These are phyloP conservation scores for Fraxinus baroniana DNA, from an alignment of 305 asterid species.

Conservation along the genomic window DNA sequence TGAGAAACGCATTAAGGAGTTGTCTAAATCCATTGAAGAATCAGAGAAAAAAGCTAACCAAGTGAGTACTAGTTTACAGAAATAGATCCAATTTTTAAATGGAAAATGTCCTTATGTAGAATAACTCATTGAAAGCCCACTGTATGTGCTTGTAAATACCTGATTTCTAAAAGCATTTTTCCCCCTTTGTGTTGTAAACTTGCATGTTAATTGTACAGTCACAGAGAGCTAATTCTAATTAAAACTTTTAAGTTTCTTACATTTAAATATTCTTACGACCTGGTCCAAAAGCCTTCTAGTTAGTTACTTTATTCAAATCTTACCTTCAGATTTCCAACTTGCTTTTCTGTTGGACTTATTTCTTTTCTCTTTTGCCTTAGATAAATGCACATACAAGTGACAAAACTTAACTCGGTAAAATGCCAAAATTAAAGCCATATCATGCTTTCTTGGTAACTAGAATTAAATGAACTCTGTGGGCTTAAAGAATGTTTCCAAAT, in stretches of 20 bases:
- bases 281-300: background rate
- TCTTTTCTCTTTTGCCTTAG: background rate
- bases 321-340: background rate
- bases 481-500: background rate
- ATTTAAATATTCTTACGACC: background rate
- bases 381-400: background rate
- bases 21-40: conserved; percentile 84
- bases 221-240: background rate
- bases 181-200: background rate
- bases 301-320: background rate
- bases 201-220: background rate
- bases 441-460: conserved; percentile 2
- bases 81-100: background rate
- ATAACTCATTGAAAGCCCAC: conserved; percentile 2
- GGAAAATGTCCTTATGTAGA: background rate
- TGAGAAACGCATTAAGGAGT: conserved; percentile 74
- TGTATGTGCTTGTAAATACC: background rate
- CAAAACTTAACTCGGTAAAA: background rate
- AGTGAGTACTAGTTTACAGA: conserved; percentile 47
- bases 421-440: background rate
- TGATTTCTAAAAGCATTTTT: background rate
- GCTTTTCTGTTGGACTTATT: background rate
- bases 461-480: background rate
- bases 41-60: conserved; percentile 67
- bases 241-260: background rate